phyloP scores from a whole-genome alignment of 495 filamentous ascomycete genomes.

The Aspergillus sparsus region DNA sequence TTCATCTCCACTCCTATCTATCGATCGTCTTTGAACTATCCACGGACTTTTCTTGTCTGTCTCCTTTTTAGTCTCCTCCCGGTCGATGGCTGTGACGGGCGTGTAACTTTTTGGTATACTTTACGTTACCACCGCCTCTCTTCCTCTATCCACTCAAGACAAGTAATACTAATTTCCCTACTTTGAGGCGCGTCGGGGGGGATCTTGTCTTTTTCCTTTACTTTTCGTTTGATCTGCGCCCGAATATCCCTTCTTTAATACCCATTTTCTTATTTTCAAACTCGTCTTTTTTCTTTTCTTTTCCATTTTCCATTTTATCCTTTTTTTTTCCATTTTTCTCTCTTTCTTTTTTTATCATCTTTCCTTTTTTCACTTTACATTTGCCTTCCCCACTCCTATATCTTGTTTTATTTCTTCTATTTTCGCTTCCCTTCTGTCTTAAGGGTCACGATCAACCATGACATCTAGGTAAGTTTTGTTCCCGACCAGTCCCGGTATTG shows the following conservation, averaged over 20 bases:
- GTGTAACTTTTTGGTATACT: slow-evolving; percentile 26
- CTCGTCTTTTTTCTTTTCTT: background rate
- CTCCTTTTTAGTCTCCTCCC: background rate
- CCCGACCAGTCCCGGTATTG: slow-evolving; percentile 31
- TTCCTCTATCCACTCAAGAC: slow-evolving; percentile 6
- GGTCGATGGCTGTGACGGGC: slow-evolving; percentile 29
- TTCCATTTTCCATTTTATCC: background rate
- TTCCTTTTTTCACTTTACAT: background rate
- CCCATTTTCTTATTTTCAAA: background rate
- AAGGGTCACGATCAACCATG: slow-evolving; percentile 42
- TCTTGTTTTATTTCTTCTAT: slow-evolving; percentile 19
- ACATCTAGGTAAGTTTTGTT: slow-evolving; percentile 52
- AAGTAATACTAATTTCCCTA: slow-evolving; percentile 14
- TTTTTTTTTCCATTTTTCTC: background rate
- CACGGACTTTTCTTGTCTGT: slow-evolving; percentile 3
- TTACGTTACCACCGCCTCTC: slow-evolving; percentile 19
- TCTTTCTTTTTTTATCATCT: background rate
- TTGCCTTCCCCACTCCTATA: slow-evolving; percentile 1
- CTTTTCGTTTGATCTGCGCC: slow-evolving; percentile 13
- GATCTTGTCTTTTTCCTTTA: slow-evolving; percentile 13
- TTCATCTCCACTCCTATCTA: slow-evolving; percentile 17
- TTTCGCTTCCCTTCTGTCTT: slow-evolving; percentile 25
- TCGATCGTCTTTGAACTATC: slow-evolving; percentile 13
- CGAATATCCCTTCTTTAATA: slow-evolving; percentile 8
- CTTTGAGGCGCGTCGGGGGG: slow-evolving; percentile 22